phyloP scores from a whole-genome alignment of 164 flowering plant genomes.

The Paratinospora sagittata region DNA sequence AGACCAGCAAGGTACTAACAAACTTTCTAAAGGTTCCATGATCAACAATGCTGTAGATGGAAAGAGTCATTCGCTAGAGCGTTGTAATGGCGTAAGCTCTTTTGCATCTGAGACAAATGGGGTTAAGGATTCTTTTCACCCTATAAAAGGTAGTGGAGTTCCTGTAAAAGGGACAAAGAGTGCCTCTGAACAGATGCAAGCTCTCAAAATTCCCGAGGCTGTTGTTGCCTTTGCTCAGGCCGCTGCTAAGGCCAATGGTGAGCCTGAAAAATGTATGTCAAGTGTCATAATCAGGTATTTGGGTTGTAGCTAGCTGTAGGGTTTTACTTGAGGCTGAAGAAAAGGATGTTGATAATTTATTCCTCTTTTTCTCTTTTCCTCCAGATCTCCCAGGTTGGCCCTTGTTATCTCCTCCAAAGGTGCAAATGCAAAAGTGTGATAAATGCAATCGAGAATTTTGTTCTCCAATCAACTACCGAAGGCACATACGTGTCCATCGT shows the following conservation, averaged over 20 bases:
- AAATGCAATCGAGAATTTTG: constrained; percentile 78
- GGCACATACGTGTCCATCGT: constrained; percentile 76
- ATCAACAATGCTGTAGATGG: constrained; percentile 16
- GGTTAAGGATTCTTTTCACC: constrained; percentile 21
- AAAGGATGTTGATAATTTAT: constrained; percentile 11
- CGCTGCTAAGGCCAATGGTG: constrained; percentile 31
- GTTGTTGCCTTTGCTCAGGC: constrained; percentile 34
- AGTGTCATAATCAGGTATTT: constrained; percentile 29
- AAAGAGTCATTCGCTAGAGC: constrained; percentile 17
- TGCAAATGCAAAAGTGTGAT: constrained; percentile 85
- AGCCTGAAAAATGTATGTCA: constrained; percentile 32
- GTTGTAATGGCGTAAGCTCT: constrained; percentile 24
- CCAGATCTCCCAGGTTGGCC: constrained; percentile 86
- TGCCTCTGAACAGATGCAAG: constrained; percentile 30
- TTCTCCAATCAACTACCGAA: constrained; percentile 70
- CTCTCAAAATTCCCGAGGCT: constrained; percentile 33
- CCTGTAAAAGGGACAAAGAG: constrained; percentile 29
- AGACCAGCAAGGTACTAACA: constrained; percentile 66
- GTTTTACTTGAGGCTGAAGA: constrained; percentile 12
- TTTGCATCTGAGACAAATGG: constrained; percentile 22
- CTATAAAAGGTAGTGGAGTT: constrained; percentile 17
- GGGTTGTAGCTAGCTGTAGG: constrained; percentile 24
- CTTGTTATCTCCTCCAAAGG: constrained; percentile 62
- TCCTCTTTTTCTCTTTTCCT: constrained; percentile 7
- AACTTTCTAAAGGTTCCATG: constrained; percentile 22